Evolutionary conservation across 805 yeast species (phyloP).

Genomic region (Candida orba): DNA sequence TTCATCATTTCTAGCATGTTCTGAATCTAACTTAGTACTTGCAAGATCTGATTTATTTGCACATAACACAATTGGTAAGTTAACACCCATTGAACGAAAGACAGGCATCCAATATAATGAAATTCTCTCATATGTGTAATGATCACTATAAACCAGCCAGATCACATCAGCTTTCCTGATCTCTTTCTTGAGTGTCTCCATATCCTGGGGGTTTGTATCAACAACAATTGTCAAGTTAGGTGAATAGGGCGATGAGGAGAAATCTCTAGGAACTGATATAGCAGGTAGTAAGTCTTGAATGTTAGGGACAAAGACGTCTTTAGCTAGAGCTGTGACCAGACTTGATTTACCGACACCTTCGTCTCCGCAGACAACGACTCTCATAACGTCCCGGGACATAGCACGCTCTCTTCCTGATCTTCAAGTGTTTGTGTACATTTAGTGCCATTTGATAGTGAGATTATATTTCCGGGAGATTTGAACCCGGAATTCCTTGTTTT

Average conservation of each 20-base stretch:
- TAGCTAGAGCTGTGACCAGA: conserved; percentile 70
- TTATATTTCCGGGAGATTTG: background rate
- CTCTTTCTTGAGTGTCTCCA: conserved; percentile 55
- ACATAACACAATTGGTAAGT: conserved; percentile 85
- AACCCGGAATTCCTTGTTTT: background rate
- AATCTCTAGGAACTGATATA: conserved; percentile 72
- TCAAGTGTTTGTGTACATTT: no score
- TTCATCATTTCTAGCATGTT: conserved; percentile 58
- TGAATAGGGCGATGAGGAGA: conserved; percentile 50
- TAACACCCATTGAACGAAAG: conserved; percentile 88
- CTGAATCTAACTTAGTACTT: conserved; percentile 33
- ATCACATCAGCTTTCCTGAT: conserved; percentile 83
- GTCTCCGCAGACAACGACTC: conserved; percentile 92
- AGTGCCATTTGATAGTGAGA: no score
- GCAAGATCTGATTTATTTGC: conserved; percentile 67
- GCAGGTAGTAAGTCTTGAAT: conserved; percentile 78
- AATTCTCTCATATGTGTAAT: conserved; percentile 88
- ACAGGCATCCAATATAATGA: conserved; percentile 92
- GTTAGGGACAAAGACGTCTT: conserved; percentile 72
- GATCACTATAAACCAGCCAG: conserved; percentile 92
- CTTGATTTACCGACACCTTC: conserved; percentile 82
- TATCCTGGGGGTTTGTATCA: conserved; percentile 73
- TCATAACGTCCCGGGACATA: conserved; percentile 45
- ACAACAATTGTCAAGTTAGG: conserved; percentile 63
- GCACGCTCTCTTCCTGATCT: no score